These are phyloP conservation scores for Tetrahymena thermophila DNA, from an alignment of 73 alveolate genomes.

Conservation along the genomic window DNA sequence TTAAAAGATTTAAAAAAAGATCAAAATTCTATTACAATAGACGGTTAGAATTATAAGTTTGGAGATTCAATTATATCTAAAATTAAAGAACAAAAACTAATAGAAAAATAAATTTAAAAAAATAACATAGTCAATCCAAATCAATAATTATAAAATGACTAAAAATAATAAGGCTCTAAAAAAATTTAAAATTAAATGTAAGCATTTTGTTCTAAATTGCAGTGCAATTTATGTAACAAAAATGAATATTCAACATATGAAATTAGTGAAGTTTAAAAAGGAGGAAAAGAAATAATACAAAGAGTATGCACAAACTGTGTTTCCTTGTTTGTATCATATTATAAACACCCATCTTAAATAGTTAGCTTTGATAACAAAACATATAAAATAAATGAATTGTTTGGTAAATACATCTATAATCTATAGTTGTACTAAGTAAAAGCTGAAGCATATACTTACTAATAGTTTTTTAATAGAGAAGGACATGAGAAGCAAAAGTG, in stretches of 20 bases:
- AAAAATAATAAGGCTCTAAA: neutral
- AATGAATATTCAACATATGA: neutral
- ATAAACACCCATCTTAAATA: neutral
- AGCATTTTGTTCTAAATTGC: neutral
- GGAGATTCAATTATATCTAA: neutral
- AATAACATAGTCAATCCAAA: neutral
- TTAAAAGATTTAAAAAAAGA: neutral
- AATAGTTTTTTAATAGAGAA: neutral
- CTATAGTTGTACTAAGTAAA: neutral
- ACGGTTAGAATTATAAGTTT: neutral
- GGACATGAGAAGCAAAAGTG: neutral
- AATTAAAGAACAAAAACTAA: neutral
- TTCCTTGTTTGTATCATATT: neutral
- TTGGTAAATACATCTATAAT: neutral
- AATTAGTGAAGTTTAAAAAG: neutral
- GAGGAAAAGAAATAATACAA: neutral
- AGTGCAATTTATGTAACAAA: neutral
- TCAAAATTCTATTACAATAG: neutral
- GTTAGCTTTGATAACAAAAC: neutral
- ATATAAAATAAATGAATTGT: neutral
- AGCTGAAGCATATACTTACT: neutral
- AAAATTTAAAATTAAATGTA: neutral
- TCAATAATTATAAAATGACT: neutral
- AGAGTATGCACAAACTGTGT: neutral
- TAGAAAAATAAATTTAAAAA: neutral